Evolutionary conservation across 2,329 filamentous ascomycete species (phyloP).

Genomic region (Scopulariopsis brevicaulis): DNA sequence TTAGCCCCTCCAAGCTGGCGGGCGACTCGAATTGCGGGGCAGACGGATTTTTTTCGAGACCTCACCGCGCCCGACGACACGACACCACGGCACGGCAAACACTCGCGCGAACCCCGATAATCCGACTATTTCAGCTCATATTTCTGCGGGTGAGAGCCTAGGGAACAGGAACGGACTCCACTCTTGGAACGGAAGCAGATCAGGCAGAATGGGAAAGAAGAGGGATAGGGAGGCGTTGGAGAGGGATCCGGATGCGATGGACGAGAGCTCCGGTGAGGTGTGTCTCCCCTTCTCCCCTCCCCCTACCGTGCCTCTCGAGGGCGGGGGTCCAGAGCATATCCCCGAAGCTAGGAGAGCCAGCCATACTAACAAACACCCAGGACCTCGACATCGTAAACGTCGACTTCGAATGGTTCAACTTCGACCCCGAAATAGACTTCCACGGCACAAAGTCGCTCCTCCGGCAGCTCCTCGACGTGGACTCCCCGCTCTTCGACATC

Average conservation of each 20-base stretch:
- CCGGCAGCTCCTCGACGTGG: constrained; percentile 84
- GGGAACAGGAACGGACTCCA: background rate
- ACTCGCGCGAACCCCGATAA: too few species aligned
- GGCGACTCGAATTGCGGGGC: background rate
- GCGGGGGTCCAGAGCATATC: background rate
- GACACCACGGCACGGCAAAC: background rate
- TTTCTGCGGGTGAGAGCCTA: background rate
- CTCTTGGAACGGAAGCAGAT: background rate
- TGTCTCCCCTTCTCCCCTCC: constrained; percentile 12
- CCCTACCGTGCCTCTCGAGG: background rate
- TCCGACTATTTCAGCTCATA: too few species aligned
- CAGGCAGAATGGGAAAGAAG: constrained; percentile 26
- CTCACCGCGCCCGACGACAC: background rate
- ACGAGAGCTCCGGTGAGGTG: constrained; percentile 41
- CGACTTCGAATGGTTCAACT: constrained; percentile 99
- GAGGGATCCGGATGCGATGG: constrained; percentile 35
- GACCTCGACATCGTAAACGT: constrained; percentile 89
- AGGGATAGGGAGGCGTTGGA: constrained; percentile 27
- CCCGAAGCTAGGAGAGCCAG: background rate
- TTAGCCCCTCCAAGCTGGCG: background rate
- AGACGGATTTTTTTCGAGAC: background rate
- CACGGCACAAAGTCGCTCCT: constrained; percentile 86
- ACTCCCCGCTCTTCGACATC: constrained; percentile 76
- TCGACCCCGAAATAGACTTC: constrained; percentile 79
- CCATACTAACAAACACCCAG: constrained; percentile 29